phyloP scores from a whole-genome alignment of 768 basidiomycete species.

The Trichaptum fuscoviolaceum region DNA sequence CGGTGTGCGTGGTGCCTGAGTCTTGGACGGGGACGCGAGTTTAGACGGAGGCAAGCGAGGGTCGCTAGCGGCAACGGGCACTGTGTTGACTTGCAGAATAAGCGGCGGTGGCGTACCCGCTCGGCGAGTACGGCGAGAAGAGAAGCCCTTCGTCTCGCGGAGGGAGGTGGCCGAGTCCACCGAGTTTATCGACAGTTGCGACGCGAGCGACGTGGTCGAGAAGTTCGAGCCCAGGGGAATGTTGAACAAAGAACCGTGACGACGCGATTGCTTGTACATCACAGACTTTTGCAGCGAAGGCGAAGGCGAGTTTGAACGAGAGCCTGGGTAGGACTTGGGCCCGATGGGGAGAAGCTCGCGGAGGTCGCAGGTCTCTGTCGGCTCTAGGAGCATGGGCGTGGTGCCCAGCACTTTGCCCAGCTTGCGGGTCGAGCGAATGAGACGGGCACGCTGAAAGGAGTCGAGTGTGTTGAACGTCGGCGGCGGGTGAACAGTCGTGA shows the following conservation, averaged over 20 bases:
- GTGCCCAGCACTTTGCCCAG: constrained; percentile 31
- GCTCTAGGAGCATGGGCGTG: constrained; percentile 30
- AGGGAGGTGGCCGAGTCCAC: constrained; percentile 7
- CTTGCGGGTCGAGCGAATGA: constrained; percentile 33
- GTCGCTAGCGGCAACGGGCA: constrained; percentile 22
- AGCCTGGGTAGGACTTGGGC: neutral
- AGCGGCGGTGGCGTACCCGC: constrained; percentile 23
- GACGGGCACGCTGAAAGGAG: constrained; percentile 27
- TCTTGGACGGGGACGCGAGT: constrained; percentile 14
- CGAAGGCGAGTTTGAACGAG: neutral
- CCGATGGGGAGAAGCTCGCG: constrained; percentile 1
- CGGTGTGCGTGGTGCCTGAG: constrained; percentile 10
- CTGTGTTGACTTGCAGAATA: constrained; percentile 26
- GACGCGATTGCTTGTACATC: neutral
- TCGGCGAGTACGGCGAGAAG: constrained; percentile 14
- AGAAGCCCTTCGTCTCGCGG: constrained; percentile 14
- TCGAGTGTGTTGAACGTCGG: constrained; percentile 30
- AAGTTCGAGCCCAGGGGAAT: constrained; percentile 9
- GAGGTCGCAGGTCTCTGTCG: constrained; percentile 4
- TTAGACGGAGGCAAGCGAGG: constrained; percentile 13
- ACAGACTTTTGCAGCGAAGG: neutral
- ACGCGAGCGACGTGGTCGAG: constrained; percentile 13
- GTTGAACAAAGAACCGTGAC: neutral
- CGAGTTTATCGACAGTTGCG: constrained; percentile 12
- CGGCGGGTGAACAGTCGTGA: constrained; percentile 18